Conservation (phyloP, 1,139 yeast genomes). For the Keqinozyma sinolaborantium region DNA sequence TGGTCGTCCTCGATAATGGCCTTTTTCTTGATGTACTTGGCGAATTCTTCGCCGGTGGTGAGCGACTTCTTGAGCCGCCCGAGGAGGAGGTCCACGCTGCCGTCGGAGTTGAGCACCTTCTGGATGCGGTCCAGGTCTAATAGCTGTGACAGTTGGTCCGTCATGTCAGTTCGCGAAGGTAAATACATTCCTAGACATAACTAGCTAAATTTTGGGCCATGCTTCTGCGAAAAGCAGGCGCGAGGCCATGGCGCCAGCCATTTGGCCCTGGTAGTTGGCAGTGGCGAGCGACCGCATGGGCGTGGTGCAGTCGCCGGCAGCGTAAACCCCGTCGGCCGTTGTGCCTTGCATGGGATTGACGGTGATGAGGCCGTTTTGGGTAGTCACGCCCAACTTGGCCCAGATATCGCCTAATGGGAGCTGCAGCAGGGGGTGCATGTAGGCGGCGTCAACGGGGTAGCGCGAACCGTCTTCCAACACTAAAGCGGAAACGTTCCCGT, state of each 20-base stretch:
- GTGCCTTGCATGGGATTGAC: conserved; percentile 3
- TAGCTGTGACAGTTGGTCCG: conserved; percentile 15
- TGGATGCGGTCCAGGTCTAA: conserved; percentile 28
- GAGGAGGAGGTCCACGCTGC: conserved; percentile 60
- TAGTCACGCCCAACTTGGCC: conserved; percentile 2
- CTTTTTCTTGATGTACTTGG: conserved; percentile 73
- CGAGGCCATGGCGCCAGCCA: conserved; percentile 5
- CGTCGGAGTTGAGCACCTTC: conserved; percentile 34
- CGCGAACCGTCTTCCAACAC: conserved; percentile 2
- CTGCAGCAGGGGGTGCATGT: conserved; percentile 2
- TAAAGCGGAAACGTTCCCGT: neutral
- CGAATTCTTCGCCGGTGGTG: conserved; percentile 79
- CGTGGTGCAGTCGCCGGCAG: conserved; percentile 7
- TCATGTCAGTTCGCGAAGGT: conserved; percentile 3
- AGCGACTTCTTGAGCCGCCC: conserved; percentile 75
- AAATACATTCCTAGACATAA: neutral
- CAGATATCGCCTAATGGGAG: conserved; percentile 2
- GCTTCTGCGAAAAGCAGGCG: conserved; percentile 3
- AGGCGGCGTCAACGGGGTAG: conserved; percentile 2
- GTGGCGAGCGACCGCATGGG: conserved; percentile 4
- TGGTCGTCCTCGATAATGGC: conserved; percentile 80
- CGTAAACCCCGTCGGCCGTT: conserved; percentile 6
- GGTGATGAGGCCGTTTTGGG: conserved; percentile 1
- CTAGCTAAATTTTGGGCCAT: neutral
- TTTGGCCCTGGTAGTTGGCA: conserved; percentile 5